Conservation (phyloP, 1,284 basidiomycete genomes). For the Cerrena zonata region DNA sequence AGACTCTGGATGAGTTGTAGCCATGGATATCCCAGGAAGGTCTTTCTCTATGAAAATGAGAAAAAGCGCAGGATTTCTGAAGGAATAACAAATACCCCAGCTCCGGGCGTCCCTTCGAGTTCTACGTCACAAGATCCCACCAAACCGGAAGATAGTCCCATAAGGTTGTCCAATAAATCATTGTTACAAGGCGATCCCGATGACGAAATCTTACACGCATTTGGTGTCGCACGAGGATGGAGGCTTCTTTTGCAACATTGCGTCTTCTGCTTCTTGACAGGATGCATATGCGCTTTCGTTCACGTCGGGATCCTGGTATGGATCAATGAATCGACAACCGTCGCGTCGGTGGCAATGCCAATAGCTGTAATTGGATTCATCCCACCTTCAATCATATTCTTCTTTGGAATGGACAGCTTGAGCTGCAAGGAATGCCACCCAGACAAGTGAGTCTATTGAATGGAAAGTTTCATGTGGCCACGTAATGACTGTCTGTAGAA, state of each 20-base stretch:
- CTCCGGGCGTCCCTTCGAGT: too few relatives aligned
- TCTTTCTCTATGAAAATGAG: neutral
- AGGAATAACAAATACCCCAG: neutral
- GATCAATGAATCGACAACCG: constrained; percentile 2
- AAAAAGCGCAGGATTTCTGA: neutral
- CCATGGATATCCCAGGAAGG: constrained; percentile 3
- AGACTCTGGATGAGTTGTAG: constrained; percentile 6
- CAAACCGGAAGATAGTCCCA: neutral
- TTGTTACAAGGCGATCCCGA: constrained; percentile 4
- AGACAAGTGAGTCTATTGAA: neutral
- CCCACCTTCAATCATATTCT: neutral
- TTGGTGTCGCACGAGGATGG: constrained; percentile 8
- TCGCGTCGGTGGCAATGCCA: constrained; percentile 4
- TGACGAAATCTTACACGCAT: constrained; percentile 2
- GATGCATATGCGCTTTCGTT: constrained; percentile 4
- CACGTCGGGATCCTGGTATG: constrained; percentile 3
- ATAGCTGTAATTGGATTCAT: constrained; percentile 4
- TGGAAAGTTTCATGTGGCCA: neutral
- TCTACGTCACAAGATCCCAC: neutral
- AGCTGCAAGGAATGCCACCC: neutral
- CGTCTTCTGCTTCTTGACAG: constrained; percentile 6
- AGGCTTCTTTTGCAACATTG: constrained; percentile 4
- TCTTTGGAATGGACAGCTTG: constrained; percentile 1
- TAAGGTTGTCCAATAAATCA: neutral
- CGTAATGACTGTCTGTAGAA: neutral